These are phyloP conservation scores for Raddia distichophylla DNA, from an alignment of 176 grass and related monocot genomes.

Conservation along the genomic window DNA sequence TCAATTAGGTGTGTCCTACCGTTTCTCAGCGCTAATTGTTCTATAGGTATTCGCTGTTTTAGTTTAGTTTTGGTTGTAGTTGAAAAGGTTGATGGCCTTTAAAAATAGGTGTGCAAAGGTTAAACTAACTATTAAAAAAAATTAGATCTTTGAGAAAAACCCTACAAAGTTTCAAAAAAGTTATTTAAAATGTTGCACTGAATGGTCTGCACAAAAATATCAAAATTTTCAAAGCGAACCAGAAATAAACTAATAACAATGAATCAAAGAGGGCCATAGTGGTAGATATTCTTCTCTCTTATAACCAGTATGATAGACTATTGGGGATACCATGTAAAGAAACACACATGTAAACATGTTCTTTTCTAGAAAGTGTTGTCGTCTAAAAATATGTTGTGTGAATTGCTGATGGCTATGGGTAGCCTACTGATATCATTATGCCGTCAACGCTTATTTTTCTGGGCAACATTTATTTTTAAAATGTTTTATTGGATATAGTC, in stretches of 20 bases:
- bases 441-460: neutral
- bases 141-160: too few relatives aligned
- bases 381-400: neutral
- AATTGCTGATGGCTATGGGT: constrained; percentile 25
- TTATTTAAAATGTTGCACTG: too few relatives aligned
- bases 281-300: neutral
- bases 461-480: constrained; percentile 6
- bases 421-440: constrained; percentile 10
- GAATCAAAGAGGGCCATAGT: too few relatives aligned
- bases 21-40: neutral
- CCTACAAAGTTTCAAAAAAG: too few relatives aligned
- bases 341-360: constrained; percentile 12
- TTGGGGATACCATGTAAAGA: constrained; percentile 17
- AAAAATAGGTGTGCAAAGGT: too few relatives aligned
- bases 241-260: too few relatives aligned
- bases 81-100: too few relatives aligned
- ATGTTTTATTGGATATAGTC: neutral
- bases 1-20: neutral
- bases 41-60: neutral
- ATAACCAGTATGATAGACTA: neutral
- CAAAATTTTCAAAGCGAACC: too few relatives aligned
- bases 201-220: too few relatives aligned
- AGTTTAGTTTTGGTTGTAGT: too few relatives aligned
- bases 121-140: too few relatives aligned
- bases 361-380: neutral